Evolutionary conservation across 2,329 filamentous ascomycete species (phyloP).

Genomic region (Trichoderma pleuroti): DNA sequence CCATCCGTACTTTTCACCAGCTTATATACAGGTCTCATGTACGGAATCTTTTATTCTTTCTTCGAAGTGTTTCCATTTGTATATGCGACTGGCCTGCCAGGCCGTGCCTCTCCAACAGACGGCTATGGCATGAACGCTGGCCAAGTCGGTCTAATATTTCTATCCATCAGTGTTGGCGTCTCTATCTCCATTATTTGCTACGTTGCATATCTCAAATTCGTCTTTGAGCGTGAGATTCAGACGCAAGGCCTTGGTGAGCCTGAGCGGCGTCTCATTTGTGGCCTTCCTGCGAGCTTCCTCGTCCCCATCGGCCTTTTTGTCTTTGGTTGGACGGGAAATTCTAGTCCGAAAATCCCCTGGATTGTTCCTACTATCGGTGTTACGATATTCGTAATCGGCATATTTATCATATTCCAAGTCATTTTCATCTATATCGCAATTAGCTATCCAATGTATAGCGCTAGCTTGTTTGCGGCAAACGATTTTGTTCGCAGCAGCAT

Average conservation of each 20-base stretch:
- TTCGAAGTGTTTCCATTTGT: conserved; percentile 5
- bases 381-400: not conserved
- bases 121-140: not conserved
- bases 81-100: not conserved
- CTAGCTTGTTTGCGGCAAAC: conserved; percentile 6
- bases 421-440: not conserved
- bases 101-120: not conserved
- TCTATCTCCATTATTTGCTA: not conserved
- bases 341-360: not conserved
- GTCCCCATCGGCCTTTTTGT: not conserved
- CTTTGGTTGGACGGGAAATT: not conserved
- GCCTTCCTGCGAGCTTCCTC: not conserved
- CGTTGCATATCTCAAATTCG: not conserved
- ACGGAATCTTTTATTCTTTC: not conserved
- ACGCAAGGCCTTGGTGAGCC: not conserved
- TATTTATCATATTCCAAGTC: not conserved
- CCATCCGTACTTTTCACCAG: conserved; percentile 3
- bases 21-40: not conserved
- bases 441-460: conserved; percentile 1
- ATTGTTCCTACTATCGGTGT: not conserved
- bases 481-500: not conserved
- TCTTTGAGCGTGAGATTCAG: not conserved
- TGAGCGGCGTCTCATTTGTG: not conserved
- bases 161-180: not conserved
- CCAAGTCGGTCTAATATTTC: not conserved